Base-by-base conservation (phyloP, 2,329 filamentous ascomycete genomes). In the Claviceps pusilla region DNA sequence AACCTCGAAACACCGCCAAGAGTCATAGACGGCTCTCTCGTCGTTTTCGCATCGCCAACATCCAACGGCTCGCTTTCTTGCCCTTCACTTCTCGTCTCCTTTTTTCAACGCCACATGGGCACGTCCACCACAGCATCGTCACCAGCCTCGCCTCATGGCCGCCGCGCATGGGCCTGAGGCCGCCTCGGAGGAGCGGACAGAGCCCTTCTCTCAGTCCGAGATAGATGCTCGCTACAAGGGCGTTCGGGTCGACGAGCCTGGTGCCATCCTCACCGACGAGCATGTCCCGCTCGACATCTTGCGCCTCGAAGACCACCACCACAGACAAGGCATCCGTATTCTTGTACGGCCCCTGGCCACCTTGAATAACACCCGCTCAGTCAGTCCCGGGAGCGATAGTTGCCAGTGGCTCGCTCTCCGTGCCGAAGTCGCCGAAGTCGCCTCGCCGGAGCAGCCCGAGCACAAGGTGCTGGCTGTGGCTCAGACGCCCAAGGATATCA, bases 391-490 rank as follows among this genome's bases (percentile, higher is more conserved):
- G 31, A 76, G 69, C 62, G 74, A 79, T 50, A 80, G 75, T 65
- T 77, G 76, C 63, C 73, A 76, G 62, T 80, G 77, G 76, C 67
- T 81, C 16, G 75, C 74, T 16, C 68, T 81, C 52, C 76, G 75
- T 19, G 19, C 19, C 19, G 19, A 19, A 19, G 19, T 19, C 54
- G 74, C 77, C 57, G 76, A 80, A 62, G 71, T 76, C 42, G 71
- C 75, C 42, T 73, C 75, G 19, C 64, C 75, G 45, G 71, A 75
- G n/a, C 69, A 75, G 62, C 72, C 76, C n/a, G 71, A 73, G 57
- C 74, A 79, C 64, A 77, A 74, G 61, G 78, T 81, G 50, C 66
- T 82, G 31, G 78, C 78, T 41, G 78, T 82, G 61, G 79, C 77
- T 59, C 78, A 82, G 68, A 81, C 78, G 5, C 71, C 73, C 57